Conservation (phyloP, 305 asterid species). For the Solanum hybrid region DNA sequence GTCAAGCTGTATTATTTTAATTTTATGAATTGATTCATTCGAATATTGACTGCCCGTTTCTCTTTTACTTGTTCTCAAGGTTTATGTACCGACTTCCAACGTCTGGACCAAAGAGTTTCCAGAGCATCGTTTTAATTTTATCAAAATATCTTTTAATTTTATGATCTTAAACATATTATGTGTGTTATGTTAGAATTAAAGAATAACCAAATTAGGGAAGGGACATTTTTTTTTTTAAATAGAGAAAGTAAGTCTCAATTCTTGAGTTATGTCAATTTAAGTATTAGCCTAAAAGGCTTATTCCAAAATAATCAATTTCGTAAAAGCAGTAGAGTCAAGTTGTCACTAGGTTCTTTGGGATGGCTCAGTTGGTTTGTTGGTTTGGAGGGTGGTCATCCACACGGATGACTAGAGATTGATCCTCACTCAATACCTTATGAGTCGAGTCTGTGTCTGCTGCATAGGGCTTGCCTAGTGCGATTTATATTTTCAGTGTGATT, state of each 20-base stretch:
- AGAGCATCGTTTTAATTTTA: not conserved
- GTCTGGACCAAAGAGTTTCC: not conserved
- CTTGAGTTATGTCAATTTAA: not conserved
- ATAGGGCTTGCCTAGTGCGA: too few species aligned
- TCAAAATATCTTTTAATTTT: too few species aligned
- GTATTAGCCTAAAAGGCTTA: not conserved
- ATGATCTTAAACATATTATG: too few species aligned
- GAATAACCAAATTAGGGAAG: too few species aligned
- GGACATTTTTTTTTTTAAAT: too few species aligned
- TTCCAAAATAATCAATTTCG: not conserved
- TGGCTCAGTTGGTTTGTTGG: too few species aligned
- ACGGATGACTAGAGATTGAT: too few species aligned
- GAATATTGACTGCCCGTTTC: not conserved
- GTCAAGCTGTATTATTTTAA: not conserved
- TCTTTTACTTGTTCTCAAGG: not conserved
- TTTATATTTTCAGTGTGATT: too few species aligned
- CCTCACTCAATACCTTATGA: too few species aligned
- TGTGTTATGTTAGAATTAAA: not conserved
- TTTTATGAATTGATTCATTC: not conserved
- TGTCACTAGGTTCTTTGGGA: not conserved
- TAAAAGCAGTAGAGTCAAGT: not conserved
- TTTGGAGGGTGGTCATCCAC: too few species aligned
- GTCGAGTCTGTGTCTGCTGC: too few species aligned
- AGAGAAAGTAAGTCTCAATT: not conserved
- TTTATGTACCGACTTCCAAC: not conserved